phyloP scores from a whole-genome alignment of 225 moss, liverwort and hornwort species.

The Neckera pumila region DNA sequence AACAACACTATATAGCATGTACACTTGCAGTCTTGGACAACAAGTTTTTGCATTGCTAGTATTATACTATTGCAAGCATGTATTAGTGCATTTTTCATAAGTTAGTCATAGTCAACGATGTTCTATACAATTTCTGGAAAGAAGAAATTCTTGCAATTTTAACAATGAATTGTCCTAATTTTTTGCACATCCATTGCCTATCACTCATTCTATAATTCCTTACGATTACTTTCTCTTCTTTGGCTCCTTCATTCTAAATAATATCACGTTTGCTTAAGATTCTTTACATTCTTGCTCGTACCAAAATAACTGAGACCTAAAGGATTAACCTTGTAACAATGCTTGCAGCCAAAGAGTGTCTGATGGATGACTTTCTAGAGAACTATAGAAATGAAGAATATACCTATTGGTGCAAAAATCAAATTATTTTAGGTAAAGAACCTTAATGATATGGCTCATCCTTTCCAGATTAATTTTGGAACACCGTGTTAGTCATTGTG shows the following conservation, averaged over 20 bases:
- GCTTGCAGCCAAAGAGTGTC: accelerated
- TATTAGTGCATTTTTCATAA: background rate
- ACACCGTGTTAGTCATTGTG: accelerated
- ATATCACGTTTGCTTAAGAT: background rate
- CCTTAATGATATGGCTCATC: background rate
- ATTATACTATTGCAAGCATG: background rate
- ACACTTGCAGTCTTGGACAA: no score
- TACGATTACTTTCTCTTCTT: accelerated
- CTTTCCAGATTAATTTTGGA: accelerated
- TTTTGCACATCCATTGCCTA: background rate
- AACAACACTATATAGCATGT: no score
- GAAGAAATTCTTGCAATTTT: background rate
- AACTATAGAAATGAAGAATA: background rate
- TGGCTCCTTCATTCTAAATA: background rate
- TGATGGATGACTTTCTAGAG: accelerated
- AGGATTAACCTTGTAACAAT: accelerated
- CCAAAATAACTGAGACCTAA: background rate
- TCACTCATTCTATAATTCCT: background rate
- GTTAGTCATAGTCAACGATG: accelerated
- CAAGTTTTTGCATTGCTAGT: no score
- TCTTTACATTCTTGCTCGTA: background rate
- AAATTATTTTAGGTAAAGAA: background rate
- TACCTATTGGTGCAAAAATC: background rate
- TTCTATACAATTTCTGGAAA: no score
- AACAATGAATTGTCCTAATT: background rate